These are phyloP conservation scores for Aurifilum marmelostoma DNA, from an alignment of 2,329 filamentous ascomycete species.

Conservation along the genomic window DNA sequence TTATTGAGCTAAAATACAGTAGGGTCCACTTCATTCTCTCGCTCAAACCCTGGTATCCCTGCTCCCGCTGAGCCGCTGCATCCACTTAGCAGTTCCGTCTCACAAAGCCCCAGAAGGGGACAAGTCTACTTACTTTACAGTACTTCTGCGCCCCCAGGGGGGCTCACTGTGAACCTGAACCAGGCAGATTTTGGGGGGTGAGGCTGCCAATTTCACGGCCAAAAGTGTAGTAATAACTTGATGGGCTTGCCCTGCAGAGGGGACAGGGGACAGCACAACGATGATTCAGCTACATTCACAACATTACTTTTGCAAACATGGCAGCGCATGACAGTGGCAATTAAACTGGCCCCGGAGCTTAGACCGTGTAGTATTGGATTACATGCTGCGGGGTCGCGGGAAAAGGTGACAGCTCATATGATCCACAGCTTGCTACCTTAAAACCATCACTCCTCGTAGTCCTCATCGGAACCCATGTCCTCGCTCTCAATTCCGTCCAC, in stretches of 20 bases:
- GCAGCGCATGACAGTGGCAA: not conserved
- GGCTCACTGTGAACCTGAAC: not conserved
- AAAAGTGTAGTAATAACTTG: not conserved
- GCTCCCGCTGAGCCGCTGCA: not conserved
- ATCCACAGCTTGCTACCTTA: not conserved
- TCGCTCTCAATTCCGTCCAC: slow-evolving; percentile 32
- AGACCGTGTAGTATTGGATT: not conserved
- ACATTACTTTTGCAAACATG: not conserved
- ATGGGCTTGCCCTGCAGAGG: not conserved
- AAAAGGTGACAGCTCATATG: not conserved
- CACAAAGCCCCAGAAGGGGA: not conserved
- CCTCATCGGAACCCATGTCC: slow-evolving; percentile 26
- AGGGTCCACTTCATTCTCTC: too few relatives aligned
- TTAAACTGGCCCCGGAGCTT: not conserved
- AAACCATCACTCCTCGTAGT: slow-evolving; percentile 22
- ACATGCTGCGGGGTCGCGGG: not conserved
- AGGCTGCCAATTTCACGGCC: not conserved
- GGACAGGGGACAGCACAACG: not conserved
- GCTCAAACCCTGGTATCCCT: not conserved
- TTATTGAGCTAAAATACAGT: not conserved
- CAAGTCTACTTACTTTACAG: not conserved
- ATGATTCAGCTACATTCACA: not conserved
- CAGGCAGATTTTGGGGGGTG: not conserved
- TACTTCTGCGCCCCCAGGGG: not conserved
- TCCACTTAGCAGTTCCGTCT: not conserved